phyloP scores from a whole-genome alignment of 1,284 basidiomycete species.

The Coniferiporia weirii region DNA sequence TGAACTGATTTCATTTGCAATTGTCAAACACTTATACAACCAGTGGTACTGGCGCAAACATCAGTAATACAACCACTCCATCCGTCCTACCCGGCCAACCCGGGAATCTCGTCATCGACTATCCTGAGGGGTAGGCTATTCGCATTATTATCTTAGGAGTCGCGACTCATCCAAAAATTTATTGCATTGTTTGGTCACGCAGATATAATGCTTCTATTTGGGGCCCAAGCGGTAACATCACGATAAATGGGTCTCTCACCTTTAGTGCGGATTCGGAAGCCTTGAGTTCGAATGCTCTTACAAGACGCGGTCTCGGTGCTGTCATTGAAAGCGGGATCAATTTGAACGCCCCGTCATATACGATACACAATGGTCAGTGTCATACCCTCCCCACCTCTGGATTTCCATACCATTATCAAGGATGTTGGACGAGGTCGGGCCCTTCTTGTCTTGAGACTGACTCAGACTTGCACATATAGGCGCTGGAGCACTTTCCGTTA shows the following conservation, averaged over 20 bases:
- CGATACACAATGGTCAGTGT: slow-evolving; percentile 61
- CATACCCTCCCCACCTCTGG: neutral
- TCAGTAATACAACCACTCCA: slow-evolving; percentile 19
- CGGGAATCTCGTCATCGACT: slow-evolving; percentile 35
- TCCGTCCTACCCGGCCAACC: slow-evolving; percentile 21
- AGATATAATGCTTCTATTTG: slow-evolving; percentile 61
- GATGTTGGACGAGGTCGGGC: neutral
- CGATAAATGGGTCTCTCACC: slow-evolving; percentile 60
- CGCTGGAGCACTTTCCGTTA: slow-evolving; percentile 41
- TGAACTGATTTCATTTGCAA: neutral
- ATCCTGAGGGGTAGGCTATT: slow-evolving; percentile 53
- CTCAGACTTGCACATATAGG: slow-evolving; percentile 26
- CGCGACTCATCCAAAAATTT: neutral
- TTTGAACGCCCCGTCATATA: slow-evolving; percentile 57
- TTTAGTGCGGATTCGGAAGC: slow-evolving; percentile 28
- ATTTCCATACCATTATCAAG: neutral
- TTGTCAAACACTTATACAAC: neutral
- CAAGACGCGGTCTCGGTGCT: slow-evolving; percentile 41
- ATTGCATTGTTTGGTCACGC: slow-evolving; percentile 14
- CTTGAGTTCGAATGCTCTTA: slow-evolving; percentile 2
- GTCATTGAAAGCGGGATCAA: slow-evolving; percentile 41
- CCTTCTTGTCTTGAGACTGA: neutral
- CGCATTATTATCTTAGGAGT: neutral
- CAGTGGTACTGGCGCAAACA: slow-evolving; percentile 19
- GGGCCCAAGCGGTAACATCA: slow-evolving; percentile 70